A percentile compares a stretch with the other conserved stretches of the same genome.
Evolutionary conservation across 2,329 filamentous ascomycete genomes (phyloP).

Genomic region (Penicillium sp.): DNA sequence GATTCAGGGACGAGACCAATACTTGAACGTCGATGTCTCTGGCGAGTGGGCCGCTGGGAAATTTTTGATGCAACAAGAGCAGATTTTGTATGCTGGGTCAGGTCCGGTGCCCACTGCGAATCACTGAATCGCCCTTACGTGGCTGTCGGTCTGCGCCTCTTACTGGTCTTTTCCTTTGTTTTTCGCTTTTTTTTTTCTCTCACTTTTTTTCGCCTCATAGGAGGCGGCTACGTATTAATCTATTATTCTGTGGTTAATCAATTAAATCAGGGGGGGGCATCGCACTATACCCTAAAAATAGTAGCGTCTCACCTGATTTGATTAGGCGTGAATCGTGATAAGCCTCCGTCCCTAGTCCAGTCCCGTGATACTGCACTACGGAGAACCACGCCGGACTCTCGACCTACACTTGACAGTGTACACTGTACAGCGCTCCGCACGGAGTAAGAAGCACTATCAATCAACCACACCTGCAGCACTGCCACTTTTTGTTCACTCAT

Average conservation of each 20-base stretch:
- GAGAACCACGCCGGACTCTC: too few species aligned
- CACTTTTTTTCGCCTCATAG: not conserved
- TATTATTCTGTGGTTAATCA: too few species aligned
- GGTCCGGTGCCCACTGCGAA: too few species aligned
- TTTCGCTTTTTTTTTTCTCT: not conserved
- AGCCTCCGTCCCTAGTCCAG: not conserved
- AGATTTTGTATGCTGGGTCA: too few species aligned
- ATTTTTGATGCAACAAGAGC: not conserved
- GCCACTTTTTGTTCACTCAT: not conserved
- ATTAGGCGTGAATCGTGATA: not conserved
- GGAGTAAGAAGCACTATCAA: not conserved
- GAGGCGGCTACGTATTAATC: too few species aligned
- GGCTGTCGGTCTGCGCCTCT: not conserved
- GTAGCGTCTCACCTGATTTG: conserved; percentile 12
- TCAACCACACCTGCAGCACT: not conserved
- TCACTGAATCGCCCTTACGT: not conserved
- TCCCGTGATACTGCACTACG: not conserved
- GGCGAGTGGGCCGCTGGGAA: not conserved
- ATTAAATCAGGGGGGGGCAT: conserved; percentile 2
- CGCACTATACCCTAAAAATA: conserved; percentile 12
- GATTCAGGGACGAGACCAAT: not conserved
- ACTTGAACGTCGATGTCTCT: too few species aligned
- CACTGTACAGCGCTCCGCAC: not conserved
- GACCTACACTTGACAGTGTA: too few species aligned
- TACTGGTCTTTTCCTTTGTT: not conserved